Evolutionary conservation across 176 grass and related monocot species (phyloP), one percentile per base, ranked within the genome.

Genomic region (Tillandsia leiboldiana): DNA sequence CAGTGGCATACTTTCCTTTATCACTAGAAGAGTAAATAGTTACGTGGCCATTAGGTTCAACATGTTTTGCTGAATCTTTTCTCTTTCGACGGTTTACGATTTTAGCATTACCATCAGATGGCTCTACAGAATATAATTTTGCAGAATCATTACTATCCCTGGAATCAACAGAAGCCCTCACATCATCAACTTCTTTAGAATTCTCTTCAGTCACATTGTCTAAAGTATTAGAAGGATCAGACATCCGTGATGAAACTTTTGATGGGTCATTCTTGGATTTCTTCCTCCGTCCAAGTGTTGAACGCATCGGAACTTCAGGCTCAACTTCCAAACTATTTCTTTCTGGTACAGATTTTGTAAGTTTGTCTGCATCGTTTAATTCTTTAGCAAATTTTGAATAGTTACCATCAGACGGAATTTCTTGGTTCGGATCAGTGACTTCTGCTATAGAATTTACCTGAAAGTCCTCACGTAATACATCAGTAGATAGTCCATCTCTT

Each of bases 401-500:
- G 67, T 65, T 70, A 10, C 9, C 12, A 75, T 78, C 42, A 10
- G 47, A 54, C 13, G 48, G 61, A 61, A 50, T 20, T 28, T 69
- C 50, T 14, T n/a, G 5, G 50, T 51, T 51, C 50, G 11, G 18
- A 26, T 12, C 20, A 69, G 27, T 69, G 42, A 75, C 67, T 72
- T 50, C 73, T 51, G 17, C 22, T 57, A 65, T 18, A 8, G 66
- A 10, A 67, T 83, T 59, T 64, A 1, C 50, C 65, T 17, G 10
- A 49, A 74, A 53, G 51, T 47, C 69, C 24, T 56, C 71, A 63
- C 9, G 65, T 72, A 58, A 73, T 33, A 22, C 29, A 26, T 72
- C 63, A 51, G 54, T 77, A 50, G 73, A 74, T 66, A 73, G 76
- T 86, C 76, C 68, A 72, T 42, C 63, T 83, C 74, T 75, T 83